Percentiles rank a stretch among this genome's conserved stretches.
Conservation (phyloP, 2,329 filamentous ascomycete genomes). For the Hyphodiscus sp. region DNA sequence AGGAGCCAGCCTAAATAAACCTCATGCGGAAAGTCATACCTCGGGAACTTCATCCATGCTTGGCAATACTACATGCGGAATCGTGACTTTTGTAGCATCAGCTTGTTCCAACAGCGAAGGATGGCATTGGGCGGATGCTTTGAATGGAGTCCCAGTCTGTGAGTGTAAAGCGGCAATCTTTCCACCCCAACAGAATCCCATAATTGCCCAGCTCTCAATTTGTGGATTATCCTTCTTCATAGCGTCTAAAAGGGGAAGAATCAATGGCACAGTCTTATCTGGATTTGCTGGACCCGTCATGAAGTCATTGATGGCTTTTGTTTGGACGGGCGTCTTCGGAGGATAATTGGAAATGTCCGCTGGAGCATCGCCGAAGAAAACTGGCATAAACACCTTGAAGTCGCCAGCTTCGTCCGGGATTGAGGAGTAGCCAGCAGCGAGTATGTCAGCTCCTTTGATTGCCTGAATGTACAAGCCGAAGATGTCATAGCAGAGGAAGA, state of each 20-base stretch:
- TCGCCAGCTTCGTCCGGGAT: constrained; percentile 39
- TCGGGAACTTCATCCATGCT: constrained; percentile 52
- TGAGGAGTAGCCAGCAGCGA: constrained; percentile 39
- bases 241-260: constrained; percentile 5
- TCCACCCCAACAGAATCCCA: constrained; percentile 61
- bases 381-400: constrained; percentile 82
- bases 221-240: constrained; percentile 5
- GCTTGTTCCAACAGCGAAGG: constrained; percentile 56
- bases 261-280: constrained; percentile 6
- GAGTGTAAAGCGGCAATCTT: constrained; percentile 55
- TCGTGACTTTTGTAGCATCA: constrained; percentile 52
- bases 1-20: not conserved
- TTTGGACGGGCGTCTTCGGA: constrained; percentile 13
- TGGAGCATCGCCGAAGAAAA: constrained; percentile 68
- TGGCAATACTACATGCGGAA: constrained; percentile 56
- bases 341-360: constrained; percentile 13
- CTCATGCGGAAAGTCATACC: constrained; percentile 16
- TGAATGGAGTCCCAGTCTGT: constrained; percentile 48
- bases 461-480: constrained; percentile 65
- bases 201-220: constrained; percentile 21
- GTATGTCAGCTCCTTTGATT: constrained; percentile 60
- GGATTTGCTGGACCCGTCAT: constrained; percentile 12
- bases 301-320: constrained; percentile 19
- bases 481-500: constrained; percentile 58
- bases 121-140: constrained; percentile 44